A percentile compares a stretch with the other conserved stretches of the same genome.
phyloP scores from a whole-genome alignment of 768 basidiomycete genomes.

The Tricholoma sp. region DNA sequence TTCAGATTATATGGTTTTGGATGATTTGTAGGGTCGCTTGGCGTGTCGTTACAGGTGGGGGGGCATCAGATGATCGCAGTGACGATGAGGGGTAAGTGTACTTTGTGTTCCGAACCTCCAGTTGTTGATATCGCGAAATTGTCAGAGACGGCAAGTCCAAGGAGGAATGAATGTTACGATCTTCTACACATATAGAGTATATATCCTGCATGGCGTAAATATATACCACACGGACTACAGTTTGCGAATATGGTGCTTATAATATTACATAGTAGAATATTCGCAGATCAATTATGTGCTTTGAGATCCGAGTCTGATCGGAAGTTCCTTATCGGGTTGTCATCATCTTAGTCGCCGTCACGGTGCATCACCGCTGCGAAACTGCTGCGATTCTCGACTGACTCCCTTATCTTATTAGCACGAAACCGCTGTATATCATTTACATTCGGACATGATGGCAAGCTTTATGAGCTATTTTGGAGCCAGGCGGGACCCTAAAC shows the following conservation, averaged over 20 bases:
- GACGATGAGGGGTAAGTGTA: slow-evolving; percentile 66
- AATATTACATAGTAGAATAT: not conserved
- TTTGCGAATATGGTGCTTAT: not conserved
- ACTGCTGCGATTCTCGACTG: slow-evolving; percentile 10
- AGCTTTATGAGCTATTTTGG: slow-evolving; percentile 88
- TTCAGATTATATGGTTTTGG: slow-evolving; percentile 81
- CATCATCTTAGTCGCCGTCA: slow-evolving; percentile 23
- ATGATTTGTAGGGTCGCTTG: slow-evolving; percentile 85
- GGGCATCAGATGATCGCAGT: slow-evolving; percentile 81
- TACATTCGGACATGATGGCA: slow-evolving; percentile 50
- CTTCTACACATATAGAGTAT: not conserved
- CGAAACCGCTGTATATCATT: slow-evolving; percentile 2
- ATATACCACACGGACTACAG: not conserved
- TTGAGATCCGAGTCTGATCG: not conserved
- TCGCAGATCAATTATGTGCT: not conserved
- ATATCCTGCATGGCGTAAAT: not conserved
- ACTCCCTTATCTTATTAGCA: slow-evolving; percentile 8
- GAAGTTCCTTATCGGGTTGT: slow-evolving; percentile 31
- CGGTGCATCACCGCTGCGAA: not conserved
- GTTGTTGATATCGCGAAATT: slow-evolving; percentile 7
- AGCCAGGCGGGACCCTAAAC: slow-evolving; percentile 75
- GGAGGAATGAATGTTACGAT: slow-evolving; percentile 23
- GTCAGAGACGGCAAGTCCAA: slow-evolving; percentile 22
- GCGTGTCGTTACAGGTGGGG: slow-evolving; percentile 65
- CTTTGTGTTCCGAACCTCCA: not conserved